Evolutionary conservation across 352 stramenopile species (phyloP).

Genomic region (Globisporangium takayamanum): DNA sequence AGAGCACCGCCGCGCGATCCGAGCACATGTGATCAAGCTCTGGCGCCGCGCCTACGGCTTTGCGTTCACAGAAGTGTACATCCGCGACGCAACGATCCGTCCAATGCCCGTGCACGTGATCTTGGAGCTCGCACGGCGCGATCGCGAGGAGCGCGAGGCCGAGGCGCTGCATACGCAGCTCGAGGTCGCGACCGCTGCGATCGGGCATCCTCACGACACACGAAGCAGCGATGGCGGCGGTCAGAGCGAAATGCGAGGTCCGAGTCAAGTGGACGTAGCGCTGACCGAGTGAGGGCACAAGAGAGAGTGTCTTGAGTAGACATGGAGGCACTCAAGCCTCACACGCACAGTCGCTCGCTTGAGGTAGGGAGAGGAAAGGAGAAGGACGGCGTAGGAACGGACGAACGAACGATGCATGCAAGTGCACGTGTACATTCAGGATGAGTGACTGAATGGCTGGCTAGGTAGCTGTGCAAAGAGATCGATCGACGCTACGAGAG

Average conservation of each 20-base stretch:
- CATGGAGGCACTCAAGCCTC: too few relatives aligned
- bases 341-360: too few relatives aligned
- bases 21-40: slow-evolving; percentile 37
- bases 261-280: slow-evolving; percentile 9
- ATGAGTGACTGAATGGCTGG: too few relatives aligned
- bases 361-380: too few relatives aligned
- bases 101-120: slow-evolving; percentile 55
- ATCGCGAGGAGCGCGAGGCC: slow-evolving; percentile 24
- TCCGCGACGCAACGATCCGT: slow-evolving; percentile 32
- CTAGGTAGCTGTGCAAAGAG: too few relatives aligned
- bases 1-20: slow-evolving; percentile 40
- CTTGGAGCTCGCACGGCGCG: slow-evolving; percentile 48
- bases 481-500: too few relatives aligned
- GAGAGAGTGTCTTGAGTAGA: neutral
- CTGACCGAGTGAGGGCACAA: neutral
- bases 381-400: too few relatives aligned
- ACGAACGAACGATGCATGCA: too few relatives aligned
- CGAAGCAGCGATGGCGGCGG: neutral
- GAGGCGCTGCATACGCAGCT: slow-evolving; percentile 35
- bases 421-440: too few relatives aligned
- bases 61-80: slow-evolving; percentile 50
- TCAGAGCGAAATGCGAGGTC: neutral
- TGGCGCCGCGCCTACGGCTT: slow-evolving; percentile 54
- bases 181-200: slow-evolving; percentile 23
- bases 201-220: neutral